Evolutionary conservation across 2,329 filamentous ascomycete genomes (phyloP), one percentile per base, ranked within the genome.

Genomic region (Arthrobotrys pseudoclavata): DNA sequence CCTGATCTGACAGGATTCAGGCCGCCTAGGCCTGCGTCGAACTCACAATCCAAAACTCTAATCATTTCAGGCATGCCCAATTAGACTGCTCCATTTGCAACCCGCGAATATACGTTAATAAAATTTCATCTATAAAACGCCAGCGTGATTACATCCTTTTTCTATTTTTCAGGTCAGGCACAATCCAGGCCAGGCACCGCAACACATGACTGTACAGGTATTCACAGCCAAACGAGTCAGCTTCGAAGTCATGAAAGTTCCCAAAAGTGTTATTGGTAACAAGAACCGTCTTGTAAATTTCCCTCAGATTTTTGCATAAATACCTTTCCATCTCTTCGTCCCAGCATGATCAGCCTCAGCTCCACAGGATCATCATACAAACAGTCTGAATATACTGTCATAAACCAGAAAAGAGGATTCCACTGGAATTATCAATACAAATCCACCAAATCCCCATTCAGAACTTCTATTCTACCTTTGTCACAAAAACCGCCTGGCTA

Each of bases 181-280:
- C 55, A 7, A 26, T 34, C 31, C 31, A 60, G 55, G 55, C 55
- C 55, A n/a, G 31, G 13, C 29, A 24, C 22, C 29, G 40, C 18
- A 4, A 22, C 37, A 60, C 34, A 60, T 60, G 55, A 60, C 34
- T 42, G 42, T 34, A 26, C 55, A 60, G 34, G 55, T 34, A 26
- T n/a, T 42, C 34, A 18, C 55, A 10, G 31, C 26, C 20, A 60
- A 15, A 10, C 29, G 31, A 42, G 55, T 60, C 55, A 60, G 31
- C 34, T 60, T 42, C 55, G 20, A 60, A 40, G 13, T 10, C 2
- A 60, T 40, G 12, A 60, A 60, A n/a, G 5, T 42, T 5, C 20
- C 55, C 15, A 22, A 42, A 24, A 42, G 10, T 7, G 26, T 60
- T 4, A 4, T 60, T n/a, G 12, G 20, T 40, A 60, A 42, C 18